Evolutionary conservation across 106 monocot species (phyloP).

Genomic region (Amphibolis antarctica): DNA sequence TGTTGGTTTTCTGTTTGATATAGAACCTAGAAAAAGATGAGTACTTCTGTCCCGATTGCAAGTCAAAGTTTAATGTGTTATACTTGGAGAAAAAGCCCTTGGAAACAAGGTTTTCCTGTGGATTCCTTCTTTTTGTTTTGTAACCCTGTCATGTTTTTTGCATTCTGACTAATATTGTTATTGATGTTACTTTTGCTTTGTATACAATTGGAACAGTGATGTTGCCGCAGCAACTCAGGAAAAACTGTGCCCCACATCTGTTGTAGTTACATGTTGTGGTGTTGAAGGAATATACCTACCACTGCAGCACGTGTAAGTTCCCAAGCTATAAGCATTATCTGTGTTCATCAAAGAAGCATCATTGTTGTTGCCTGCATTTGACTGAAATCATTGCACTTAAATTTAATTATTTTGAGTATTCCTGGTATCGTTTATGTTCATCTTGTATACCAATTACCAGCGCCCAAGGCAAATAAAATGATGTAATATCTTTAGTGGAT

Average conservation of each 20-base stretch:
- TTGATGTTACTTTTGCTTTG: neutral
- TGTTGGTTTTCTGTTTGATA: slow-evolving; percentile 1
- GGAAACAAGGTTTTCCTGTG: slow-evolving; percentile 25
- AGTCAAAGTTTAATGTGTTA: slow-evolving; percentile 34
- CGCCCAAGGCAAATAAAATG: neutral
- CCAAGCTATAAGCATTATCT: neutral
- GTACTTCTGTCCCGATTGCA: slow-evolving; percentile 92
- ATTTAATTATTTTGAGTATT: too few relatives aligned
- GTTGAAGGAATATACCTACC: slow-evolving; percentile 65
- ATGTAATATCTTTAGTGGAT: neutral
- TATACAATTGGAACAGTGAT: slow-evolving; percentile 29
- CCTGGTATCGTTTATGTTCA: too few relatives aligned
- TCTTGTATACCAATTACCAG: too few relatives aligned
- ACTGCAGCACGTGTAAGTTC: slow-evolving; percentile 67
- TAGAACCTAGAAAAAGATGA: slow-evolving; percentile 60
- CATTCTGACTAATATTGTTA: neutral
- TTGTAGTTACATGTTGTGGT: slow-evolving; percentile 54
- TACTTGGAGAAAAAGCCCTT: slow-evolving; percentile 25
- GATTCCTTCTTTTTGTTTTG: neutral
- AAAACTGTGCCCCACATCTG: slow-evolving; percentile 14
- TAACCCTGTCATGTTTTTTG: neutral
- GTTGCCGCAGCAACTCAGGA: slow-evolving; percentile 1
- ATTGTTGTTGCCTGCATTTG: too few relatives aligned
- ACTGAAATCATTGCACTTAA: too few relatives aligned
- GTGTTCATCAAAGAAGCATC: too few relatives aligned